Base-by-base conservation (phyloP, 2,329 filamentous ascomycete genomes). In the Hypoxylon sp. region DNA sequence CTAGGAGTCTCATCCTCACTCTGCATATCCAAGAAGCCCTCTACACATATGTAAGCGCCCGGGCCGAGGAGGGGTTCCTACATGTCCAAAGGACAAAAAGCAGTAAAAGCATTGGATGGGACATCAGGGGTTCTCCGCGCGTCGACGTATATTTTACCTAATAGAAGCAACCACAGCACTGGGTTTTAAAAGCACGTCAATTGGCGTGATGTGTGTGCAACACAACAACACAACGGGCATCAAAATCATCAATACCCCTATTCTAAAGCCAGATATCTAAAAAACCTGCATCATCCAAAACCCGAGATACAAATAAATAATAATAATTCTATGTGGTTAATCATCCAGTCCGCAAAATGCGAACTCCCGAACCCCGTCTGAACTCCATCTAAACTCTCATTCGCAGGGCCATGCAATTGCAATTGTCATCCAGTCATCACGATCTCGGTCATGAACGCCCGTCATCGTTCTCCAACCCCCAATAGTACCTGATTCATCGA, bases 341-440 rank as follows among this genome's bases (percentile, higher is more conserved):
- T 8, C 29, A 14, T n/a, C 31, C 8, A 39, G 13, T 14, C 46
- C 37, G 14, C 37, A 37, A 64, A 37, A 64, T 39, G 29, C 10
- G 39, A 35, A 39, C n/a, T 59, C 42, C 24, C 29, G 29, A 31
- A 31, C 29, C 29, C 29, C 29, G 29, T 31, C 29, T 31, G 33
- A 54, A 70, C 60, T 57, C 65, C 57, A 33, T 65, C 44, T 61
- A 58, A 67, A 56, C 53, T 53, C 61, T 13, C 48, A 22, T 29
- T 66, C 67, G 64, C 70, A 57, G 33, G 33, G 64, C 64, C 51
- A 65, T 72, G 64, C 60, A 55, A 22, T 59, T 22, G 19, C 19
- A 22, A 22, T 22, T 22, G 35, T 69, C 61, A 51, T 71, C 35
- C 63, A 53, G 54, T 65, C 66, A 60, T 68, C 63, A 56, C 42